Evolutionary conservation across 192 early-diverging fungal genomes (phyloP).

Genomic region (Martensiomyces pterosporus): DNA sequence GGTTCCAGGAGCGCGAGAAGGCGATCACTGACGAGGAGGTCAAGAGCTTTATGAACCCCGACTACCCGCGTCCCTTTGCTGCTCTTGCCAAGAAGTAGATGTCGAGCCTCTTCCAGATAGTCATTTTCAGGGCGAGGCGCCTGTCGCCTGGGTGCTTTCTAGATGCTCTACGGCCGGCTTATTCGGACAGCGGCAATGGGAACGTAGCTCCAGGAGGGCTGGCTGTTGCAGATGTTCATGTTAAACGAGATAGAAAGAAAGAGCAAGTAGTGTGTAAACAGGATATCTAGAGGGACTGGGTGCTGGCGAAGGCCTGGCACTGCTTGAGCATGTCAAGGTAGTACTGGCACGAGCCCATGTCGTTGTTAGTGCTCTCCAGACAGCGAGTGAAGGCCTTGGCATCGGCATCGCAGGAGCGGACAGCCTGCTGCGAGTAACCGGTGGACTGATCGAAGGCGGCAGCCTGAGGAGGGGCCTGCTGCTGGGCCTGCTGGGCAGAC

Average conservation of each 20-base stretch:
- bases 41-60: slow-evolving; percentile 61
- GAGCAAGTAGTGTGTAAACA: neutral
- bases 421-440: slow-evolving; percentile 15
- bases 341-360: slow-evolving; percentile 82
- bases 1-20: slow-evolving; percentile 70
- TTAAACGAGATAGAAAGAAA: too few relatives aligned
- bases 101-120: too few relatives aligned
- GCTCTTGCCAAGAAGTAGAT: slow-evolving; percentile 30
- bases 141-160: too few relatives aligned
- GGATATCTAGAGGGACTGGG: neutral
- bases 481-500: slow-evolving; percentile 34
- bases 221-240: slow-evolving; percentile 8
- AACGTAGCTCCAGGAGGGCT: slow-evolving; percentile 10
- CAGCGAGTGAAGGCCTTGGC: slow-evolving; percentile 83
- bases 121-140: too few relatives aligned
- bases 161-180: too few relatives aligned
- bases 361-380: slow-evolving; percentile 74
- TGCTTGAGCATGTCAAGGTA: slow-evolving; percentile 89
- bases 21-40: slow-evolving; percentile 61
- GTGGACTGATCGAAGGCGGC: slow-evolving; percentile 9
- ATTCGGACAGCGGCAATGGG: too few relatives aligned
- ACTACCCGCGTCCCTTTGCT: slow-evolving; percentile 43
- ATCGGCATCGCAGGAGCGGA: slow-evolving; percentile 60
- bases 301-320: slow-evolving; percentile 57
- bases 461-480: slow-evolving; percentile 25